These are phyloP conservation scores for Erigeron canadensis DNA, from an alignment of 129 eudicot genomes.

Conservation along the genomic window DNA sequence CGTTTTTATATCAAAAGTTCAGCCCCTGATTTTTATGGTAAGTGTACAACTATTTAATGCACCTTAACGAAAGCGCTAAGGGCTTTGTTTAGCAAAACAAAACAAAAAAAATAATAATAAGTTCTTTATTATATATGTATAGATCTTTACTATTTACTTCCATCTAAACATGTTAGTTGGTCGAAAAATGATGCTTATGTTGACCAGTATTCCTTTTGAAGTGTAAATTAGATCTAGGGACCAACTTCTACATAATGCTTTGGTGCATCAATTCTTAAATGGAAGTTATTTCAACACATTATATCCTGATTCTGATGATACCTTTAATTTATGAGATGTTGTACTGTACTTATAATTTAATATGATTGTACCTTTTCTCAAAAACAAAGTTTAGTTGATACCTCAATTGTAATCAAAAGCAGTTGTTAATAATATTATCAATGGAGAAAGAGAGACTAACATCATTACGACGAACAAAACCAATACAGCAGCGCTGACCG, in stretches of 20 bases:
- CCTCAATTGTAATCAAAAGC: neutral
- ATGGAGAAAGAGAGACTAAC: conserved; percentile 15
- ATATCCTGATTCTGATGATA: neutral
- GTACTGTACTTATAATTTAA: no score
- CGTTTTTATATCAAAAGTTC: no score
- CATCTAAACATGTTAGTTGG: no score
- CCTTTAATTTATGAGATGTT: neutral
- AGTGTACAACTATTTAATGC: no score
- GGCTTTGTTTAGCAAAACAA: no score
- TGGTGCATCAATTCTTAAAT: neutral
- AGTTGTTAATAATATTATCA: neutral
- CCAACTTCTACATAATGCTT: neutral
- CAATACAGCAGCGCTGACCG: neutral
- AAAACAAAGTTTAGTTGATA: no score
- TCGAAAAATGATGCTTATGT: neutral
- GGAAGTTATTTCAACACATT: neutral
- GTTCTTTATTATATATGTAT: no score
- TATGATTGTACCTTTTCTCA: neutral
- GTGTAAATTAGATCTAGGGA: neutral
- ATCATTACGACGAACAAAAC: conserved; percentile 15
- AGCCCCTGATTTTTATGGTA: no score
- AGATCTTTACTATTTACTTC: no score
- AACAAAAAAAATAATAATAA: no score
- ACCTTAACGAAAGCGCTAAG: no score
- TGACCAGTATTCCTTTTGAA: neutral